phyloP scores from a whole-genome alignment of 768 basidiomycete genomes.

The Termitomyces sp. region DNA sequence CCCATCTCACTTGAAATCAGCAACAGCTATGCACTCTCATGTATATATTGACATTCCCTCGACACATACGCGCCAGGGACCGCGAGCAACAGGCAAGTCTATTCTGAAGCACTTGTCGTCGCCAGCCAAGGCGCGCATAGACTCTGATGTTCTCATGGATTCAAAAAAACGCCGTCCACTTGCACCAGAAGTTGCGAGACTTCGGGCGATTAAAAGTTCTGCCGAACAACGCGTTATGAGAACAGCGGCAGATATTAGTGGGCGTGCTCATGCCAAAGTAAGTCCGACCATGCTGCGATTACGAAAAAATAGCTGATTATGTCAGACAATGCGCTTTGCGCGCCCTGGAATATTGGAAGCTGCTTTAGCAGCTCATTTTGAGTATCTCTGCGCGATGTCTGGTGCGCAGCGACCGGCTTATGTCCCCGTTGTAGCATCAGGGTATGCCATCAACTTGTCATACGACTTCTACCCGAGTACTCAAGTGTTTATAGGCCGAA shows the following conservation, averaged over 20 bases:
- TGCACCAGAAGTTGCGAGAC: conserved; percentile 59
- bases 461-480: neutral
- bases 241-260: conserved; percentile 82
- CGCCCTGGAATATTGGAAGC: conserved; percentile 35
- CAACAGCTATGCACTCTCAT: conserved; percentile 42
- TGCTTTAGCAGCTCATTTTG: conserved; percentile 69
- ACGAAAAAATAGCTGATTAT: neutral
- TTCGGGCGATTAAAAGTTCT: conserved; percentile 76
- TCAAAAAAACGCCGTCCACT: conserved; percentile 45
- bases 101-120: conserved; percentile 48
- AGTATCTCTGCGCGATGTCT: conserved; percentile 73
- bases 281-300: conserved; percentile 4
- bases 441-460: conserved; percentile 38
- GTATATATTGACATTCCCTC: conserved; percentile 48
- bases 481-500: conserved; percentile 52
- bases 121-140: conserved; percentile 26
- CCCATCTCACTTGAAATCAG: conserved; percentile 49
- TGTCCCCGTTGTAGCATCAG: conserved; percentile 95
- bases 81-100: conserved; percentile 38
- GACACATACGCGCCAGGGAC: conserved; percentile 27
- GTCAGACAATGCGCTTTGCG: conserved; percentile 80
- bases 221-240: conserved; percentile 79
- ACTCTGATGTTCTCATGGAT: conserved; percentile 53
- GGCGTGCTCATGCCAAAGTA: conserved; percentile 79
- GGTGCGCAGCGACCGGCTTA: conserved; percentile 92